Percentiles rank a stretch among this genome's conserved stretches.
Evolutionary conservation across 2,329 filamentous ascomycete species (phyloP).

Genomic region (Diaporthe citrichinensis): DNA sequence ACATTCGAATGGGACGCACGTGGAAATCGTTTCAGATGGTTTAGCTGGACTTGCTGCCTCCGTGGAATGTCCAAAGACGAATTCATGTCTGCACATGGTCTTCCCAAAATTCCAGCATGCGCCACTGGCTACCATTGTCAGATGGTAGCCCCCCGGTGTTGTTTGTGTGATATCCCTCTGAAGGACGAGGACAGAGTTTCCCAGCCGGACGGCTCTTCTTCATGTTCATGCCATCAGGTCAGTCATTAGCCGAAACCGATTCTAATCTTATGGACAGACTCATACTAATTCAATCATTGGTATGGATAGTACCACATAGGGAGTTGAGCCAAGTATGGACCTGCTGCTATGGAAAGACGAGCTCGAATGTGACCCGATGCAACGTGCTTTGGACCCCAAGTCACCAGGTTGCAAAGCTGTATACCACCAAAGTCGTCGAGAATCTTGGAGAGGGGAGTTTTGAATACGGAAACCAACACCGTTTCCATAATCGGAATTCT

Average conservation of each 20-base stretch:
- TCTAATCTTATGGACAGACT: too few relatives aligned
- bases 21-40: too few relatives aligned
- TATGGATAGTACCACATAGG: background rate
- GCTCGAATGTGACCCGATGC: too few relatives aligned
- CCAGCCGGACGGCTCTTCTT: too few relatives aligned
- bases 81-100: background rate
- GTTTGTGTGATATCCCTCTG: too few relatives aligned
- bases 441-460: background rate
- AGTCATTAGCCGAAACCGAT: too few relatives aligned
- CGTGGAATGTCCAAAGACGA: fast-evolving
- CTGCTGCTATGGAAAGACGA: background rate
- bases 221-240: too few relatives aligned
- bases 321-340: background rate
- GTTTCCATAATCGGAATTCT: background rate
- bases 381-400: background rate
- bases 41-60: slow-evolving; percentile 5
- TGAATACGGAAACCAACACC: background rate
- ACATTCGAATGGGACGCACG: too few relatives aligned
- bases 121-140: background rate
- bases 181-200: too few relatives aligned
- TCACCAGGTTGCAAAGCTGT: background rate
- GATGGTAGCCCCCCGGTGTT: background rate
- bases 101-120: background rate
- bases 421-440: background rate
- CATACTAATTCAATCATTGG: background rate